These are phyloP conservation scores for Lonicera japonica DNA, from an alignment of 129 eudicot species.

Conservation along the genomic window DNA sequence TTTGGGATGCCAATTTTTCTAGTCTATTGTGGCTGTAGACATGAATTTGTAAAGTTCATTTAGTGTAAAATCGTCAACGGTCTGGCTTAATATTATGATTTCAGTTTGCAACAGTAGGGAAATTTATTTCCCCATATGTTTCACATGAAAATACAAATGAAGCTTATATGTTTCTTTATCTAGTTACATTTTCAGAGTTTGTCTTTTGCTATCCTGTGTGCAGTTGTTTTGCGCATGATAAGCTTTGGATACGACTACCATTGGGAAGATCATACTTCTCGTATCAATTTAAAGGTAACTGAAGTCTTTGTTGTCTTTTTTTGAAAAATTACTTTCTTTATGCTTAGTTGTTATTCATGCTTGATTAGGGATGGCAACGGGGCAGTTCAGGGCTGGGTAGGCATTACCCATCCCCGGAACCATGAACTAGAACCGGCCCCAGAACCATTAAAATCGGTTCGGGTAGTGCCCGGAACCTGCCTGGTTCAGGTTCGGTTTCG, in stretches of 20 bases:
- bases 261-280: slow-evolving; percentile 50
- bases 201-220: slow-evolving; percentile 11
- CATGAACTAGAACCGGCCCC: too few species aligned
- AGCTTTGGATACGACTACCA: slow-evolving; percentile 95
- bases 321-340: not conserved
- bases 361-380: too few species aligned
- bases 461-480: too few species aligned
- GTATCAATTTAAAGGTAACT: slow-evolving; percentile 66
- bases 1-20: not conserved
- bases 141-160: not conserved
- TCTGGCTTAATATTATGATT: not conserved
- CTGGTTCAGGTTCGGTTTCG: too few species aligned
- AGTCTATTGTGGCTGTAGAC: not conserved
- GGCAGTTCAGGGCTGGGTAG: too few species aligned
- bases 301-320: slow-evolving; percentile 8
- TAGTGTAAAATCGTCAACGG: not conserved
- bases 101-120: not conserved
- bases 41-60: not conserved
- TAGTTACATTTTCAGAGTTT: slow-evolving; percentile 1
- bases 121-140: not conserved
- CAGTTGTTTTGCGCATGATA: slow-evolving; percentile 94
- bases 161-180: not conserved
- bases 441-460: too few species aligned
- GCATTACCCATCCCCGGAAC: too few species aligned
- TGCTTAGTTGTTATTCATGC: not conserved